Evolutionary conservation across 75 land plant genomes (phyloP).

Genomic region (Picea sitchensis): DNA sequence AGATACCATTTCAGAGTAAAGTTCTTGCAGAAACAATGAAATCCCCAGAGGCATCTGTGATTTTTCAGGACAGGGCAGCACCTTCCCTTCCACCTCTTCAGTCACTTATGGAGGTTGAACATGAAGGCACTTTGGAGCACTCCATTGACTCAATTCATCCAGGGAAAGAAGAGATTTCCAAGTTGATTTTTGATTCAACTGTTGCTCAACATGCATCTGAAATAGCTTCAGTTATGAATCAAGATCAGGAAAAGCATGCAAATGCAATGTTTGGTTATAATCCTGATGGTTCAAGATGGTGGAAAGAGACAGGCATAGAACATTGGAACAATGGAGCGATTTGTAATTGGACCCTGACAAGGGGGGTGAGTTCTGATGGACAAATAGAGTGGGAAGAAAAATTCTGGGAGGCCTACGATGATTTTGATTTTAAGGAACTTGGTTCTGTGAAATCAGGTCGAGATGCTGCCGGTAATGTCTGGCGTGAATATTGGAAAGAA

Average conservation of each 20-base stretch:
- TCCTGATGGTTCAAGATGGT: slow-evolving; percentile 96
- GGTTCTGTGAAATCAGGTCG: slow-evolving; percentile 98
- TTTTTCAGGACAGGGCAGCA: slow-evolving; percentile 26
- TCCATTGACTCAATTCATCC: slow-evolving; percentile 15
- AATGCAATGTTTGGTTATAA: slow-evolving; percentile 38
- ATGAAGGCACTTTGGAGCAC: slow-evolving; percentile 11
- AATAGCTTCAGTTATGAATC: slow-evolving; percentile 59
- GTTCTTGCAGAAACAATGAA: background rate
- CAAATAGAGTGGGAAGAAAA: slow-evolving; percentile 93
- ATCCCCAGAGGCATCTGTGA: slow-evolving; percentile 13
- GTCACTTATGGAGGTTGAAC: slow-evolving; percentile 58
- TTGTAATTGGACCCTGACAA: slow-evolving; percentile 80
- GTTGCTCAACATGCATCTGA: slow-evolving; percentile 54
- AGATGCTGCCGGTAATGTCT: slow-evolving; percentile 90
- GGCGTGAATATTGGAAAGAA: slow-evolving; percentile 98
- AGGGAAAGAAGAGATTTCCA: slow-evolving; percentile 23
- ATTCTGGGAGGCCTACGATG: slow-evolving; percentile 95
- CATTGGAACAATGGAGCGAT: slow-evolving; percentile 72
- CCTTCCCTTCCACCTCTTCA: slow-evolving; percentile 92
- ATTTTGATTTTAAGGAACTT: slow-evolving; percentile 89
- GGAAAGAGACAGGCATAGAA: slow-evolving; percentile 92
- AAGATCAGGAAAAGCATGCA: slow-evolving; percentile 18
- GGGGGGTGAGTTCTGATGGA: slow-evolving; percentile 83
- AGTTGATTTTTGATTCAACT: slow-evolving; percentile 13
- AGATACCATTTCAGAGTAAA: slow-evolving; percentile 69